Evolutionary conservation across 2,329 filamentous ascomycete genomes (phyloP).

Genomic region (Diaporthe sp.): DNA sequence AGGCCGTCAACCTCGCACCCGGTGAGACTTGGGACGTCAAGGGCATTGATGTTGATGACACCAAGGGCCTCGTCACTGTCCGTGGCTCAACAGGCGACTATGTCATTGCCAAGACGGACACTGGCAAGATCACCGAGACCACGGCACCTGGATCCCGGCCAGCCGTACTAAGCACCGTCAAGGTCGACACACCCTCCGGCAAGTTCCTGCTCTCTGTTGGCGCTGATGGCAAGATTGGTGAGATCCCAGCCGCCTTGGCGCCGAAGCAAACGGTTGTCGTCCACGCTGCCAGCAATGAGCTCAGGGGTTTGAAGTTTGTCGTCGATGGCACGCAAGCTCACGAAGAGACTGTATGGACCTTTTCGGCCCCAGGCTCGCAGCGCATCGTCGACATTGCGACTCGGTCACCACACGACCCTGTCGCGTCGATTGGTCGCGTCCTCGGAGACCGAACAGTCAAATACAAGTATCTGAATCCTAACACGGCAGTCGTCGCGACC

Average conservation of each 20-base stretch:
- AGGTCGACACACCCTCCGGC: constrained; percentile 67
- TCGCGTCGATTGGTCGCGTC: constrained; percentile 95
- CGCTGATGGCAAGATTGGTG: constrained; percentile 62
- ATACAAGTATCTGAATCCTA: constrained; percentile 97
- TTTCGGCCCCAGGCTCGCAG: constrained; percentile 76
- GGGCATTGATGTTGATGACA: constrained; percentile 74
- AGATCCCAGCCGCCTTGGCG: constrained; percentile 60
- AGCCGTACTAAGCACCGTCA: constrained; percentile 61
- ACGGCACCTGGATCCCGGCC: constrained; percentile 57
- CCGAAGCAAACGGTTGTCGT: constrained; percentile 70
- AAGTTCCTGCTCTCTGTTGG: constrained; percentile 69
- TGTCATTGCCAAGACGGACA: constrained; percentile 67
- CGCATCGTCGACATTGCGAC: constrained; percentile 77
- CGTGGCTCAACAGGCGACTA: constrained; percentile 74
- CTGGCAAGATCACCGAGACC: constrained; percentile 65
- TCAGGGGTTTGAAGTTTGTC: constrained; percentile 70
- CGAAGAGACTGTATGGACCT: constrained; percentile 77
- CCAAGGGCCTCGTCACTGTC: constrained; percentile 68
- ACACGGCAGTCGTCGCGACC: constrained; percentile 82
- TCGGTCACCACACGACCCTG: constrained; percentile 82
- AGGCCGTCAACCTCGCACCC: constrained; percentile 70
- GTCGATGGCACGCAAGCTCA: constrained; percentile 56
- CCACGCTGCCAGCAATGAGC: constrained; percentile 60
- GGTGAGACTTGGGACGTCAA: constrained; percentile 76
- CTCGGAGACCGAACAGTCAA: constrained; percentile 92